A percentile compares a stretch with the other conserved stretches of the same genome.
Conservation (phyloP, 225 moss, liverwort and hornwort species). For the Pseudisothecium myosuroides region DNA sequence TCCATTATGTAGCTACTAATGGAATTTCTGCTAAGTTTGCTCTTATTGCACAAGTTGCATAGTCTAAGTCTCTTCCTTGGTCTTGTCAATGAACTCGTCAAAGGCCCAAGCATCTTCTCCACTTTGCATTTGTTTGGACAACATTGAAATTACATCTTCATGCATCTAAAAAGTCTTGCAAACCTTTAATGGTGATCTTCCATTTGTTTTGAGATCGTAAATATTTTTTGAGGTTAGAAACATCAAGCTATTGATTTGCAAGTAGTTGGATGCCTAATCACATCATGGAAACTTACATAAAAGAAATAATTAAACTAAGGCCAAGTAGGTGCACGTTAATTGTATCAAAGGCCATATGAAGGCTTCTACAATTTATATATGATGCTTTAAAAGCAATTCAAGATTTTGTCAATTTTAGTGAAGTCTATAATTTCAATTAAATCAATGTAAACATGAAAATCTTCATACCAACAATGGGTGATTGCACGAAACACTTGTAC, state of each 20-base stretch:
- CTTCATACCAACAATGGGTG: background rate
- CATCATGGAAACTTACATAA: background rate
- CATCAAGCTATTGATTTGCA: background rate
- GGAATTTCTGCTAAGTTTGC: too few relatives aligned
- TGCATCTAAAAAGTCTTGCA: background rate
- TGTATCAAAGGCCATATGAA: rapidly evolving
- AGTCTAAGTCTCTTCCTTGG: background rate
- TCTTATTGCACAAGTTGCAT: too few relatives aligned
- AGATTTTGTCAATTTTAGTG: background rate
- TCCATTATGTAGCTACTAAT: too few relatives aligned
- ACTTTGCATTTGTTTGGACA: too few relatives aligned
- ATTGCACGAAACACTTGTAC: too few relatives aligned
- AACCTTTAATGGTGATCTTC: background rate
- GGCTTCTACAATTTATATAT: background rate
- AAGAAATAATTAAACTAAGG: too few relatives aligned
- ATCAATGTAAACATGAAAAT: background rate
- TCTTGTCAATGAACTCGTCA: background rate
- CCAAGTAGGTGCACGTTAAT: background rate
- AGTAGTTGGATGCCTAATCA: background rate
- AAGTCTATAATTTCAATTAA: background rate
- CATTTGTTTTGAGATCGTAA: background rate
- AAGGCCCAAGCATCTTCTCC: too few relatives aligned
- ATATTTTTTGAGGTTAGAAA: background rate
- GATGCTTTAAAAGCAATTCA: background rate
- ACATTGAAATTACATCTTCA: background rate